These are phyloP conservation scores for Zalaria obscura DNA, from an alignment of 2,329 filamentous ascomycete genomes.

Conservation along the genomic window DNA sequence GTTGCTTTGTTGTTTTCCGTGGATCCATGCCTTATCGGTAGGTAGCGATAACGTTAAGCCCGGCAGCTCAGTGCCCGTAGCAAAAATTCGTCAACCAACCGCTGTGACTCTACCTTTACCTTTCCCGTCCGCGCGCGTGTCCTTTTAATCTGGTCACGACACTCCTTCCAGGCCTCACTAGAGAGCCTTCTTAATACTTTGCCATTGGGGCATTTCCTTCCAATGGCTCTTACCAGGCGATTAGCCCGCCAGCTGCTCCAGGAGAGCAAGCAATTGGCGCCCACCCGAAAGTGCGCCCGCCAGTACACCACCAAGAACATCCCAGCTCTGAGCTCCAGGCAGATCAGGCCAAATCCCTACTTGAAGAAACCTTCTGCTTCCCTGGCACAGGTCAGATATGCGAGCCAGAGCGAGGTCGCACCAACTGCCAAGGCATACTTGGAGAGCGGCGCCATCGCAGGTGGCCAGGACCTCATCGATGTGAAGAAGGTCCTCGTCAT, in stretches of 20 bases:
- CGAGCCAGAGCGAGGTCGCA: conserved; percentile 45
- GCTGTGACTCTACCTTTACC: no score
- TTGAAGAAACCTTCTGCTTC: conserved; percentile 12
- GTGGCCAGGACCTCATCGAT: conserved; percentile 60
- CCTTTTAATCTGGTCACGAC: no score
- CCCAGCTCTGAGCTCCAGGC: conserved; percentile 6
- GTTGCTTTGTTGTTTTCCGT: no score
- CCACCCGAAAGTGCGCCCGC: conserved; percentile 11
- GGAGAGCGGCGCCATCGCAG: conserved; percentile 74
- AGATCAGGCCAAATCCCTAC: conserved; percentile 5
- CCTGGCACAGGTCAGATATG: conserved; percentile 9
- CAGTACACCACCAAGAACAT: conserved; percentile 13
- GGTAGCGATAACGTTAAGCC: no score
- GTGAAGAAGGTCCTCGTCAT: conserved; percentile 97
- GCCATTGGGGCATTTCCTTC: background rate
- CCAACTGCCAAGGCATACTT: conserved; percentile 79
- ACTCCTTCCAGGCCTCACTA: background rate
- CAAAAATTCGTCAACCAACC: no score
- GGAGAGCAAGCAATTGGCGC: conserved; percentile 10
- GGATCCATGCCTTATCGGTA: no score
- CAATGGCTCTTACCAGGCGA: conserved; percentile 19
- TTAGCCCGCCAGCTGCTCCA: conserved; percentile 16
- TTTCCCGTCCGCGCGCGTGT: no score
- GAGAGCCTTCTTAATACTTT: background rate
- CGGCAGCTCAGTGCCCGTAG: no score